phyloP scores from a whole-genome alignment of 2,329 filamentous ascomycete genomes.

The Hypomyces rosellus region DNA sequence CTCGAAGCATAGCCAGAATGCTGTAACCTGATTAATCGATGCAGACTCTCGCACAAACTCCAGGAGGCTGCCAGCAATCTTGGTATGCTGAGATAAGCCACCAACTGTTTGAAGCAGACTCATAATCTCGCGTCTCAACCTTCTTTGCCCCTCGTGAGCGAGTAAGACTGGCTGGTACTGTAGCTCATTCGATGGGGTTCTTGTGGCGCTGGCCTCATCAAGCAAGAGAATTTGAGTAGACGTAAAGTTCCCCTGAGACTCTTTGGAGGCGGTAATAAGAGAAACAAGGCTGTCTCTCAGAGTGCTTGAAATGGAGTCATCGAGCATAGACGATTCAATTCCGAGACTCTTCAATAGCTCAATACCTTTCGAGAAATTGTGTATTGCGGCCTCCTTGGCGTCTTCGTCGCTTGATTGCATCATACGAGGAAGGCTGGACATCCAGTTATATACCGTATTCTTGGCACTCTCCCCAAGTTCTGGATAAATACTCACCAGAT shows the following conservation, averaged over 20 bases:
- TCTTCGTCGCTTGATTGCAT: constrained; percentile 81
- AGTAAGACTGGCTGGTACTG: constrained; percentile 58
- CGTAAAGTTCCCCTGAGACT: constrained; percentile 11
- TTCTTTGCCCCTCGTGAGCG: constrained; percentile 57
- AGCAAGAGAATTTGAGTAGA: constrained; percentile 22
- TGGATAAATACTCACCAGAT: constrained; percentile 57
- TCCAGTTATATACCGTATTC: constrained; percentile 71
- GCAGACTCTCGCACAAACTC: constrained; percentile 53
- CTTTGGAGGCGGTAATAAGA: constrained; percentile 22
- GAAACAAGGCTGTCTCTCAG: constrained; percentile 68
- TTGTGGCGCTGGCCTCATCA: constrained; percentile 17
- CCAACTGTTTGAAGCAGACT: constrained; percentile 52
- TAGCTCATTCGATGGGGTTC: constrained; percentile 10
- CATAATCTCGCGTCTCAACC: constrained; percentile 51
- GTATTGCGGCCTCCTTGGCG: constrained; percentile 65
- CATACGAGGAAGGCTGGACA: constrained; percentile 68
- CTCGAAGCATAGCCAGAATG: constrained; percentile 75
- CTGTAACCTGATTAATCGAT: constrained; percentile 56
- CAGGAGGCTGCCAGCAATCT: constrained; percentile 59
- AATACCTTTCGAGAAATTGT: constrained; percentile 70
- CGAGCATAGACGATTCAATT: constrained; percentile 58
- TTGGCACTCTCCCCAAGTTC: constrained; percentile 60
- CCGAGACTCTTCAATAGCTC: constrained; percentile 57
- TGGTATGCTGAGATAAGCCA: constrained; percentile 51
- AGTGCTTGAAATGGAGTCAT: constrained; percentile 59